These are phyloP conservation scores for Naganishia vishniacii DNA, from an alignment of 768 basidiomycete species.

Conservation along the genomic window DNA sequence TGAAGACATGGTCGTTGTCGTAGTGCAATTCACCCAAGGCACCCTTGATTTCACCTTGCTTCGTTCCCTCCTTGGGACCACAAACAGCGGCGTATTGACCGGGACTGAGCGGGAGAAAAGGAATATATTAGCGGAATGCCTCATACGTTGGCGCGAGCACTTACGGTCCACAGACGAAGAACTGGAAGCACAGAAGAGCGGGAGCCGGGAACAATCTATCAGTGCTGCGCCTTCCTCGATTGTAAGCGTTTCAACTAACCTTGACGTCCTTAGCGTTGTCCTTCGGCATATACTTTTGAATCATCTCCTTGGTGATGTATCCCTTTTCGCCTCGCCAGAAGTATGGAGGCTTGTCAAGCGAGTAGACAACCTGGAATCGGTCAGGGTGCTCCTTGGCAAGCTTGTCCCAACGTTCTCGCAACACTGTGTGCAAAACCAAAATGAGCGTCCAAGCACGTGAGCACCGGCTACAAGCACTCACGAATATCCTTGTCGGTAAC, in stretches of 20 bases:
- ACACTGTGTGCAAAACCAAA: constrained; percentile 29
- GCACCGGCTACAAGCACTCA: constrained; percentile 61
- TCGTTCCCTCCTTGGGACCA: constrained; percentile 80
- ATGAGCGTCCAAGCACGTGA: background rate
- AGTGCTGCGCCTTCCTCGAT: background rate
- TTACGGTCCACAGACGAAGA: constrained; percentile 72
- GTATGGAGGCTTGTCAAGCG: constrained; percentile 70
- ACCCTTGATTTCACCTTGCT: constrained; percentile 77
- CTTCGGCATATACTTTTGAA: constrained; percentile 67
- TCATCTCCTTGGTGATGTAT: constrained; percentile 65
- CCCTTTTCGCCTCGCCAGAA: constrained; percentile 65
- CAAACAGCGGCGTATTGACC: constrained; percentile 80
- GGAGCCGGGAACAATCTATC: no score
- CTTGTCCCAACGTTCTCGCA: constrained; percentile 47
- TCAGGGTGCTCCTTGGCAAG: constrained; percentile 52
- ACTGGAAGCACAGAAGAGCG: background rate
- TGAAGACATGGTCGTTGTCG: constrained; percentile 70
- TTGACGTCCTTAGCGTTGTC: constrained; percentile 70
- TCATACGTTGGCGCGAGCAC: background rate
- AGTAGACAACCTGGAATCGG: constrained; percentile 72
- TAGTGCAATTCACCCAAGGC: constrained; percentile 84
- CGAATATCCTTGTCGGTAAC: constrained; percentile 83
- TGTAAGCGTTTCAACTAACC: constrained; percentile 46
- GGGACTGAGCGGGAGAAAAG: constrained; percentile 50
- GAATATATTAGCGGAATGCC: background rate